Evolutionary conservation across 2,329 filamentous ascomycete genomes (phyloP).

Genomic region (Alternaria ethzedia): DNA sequence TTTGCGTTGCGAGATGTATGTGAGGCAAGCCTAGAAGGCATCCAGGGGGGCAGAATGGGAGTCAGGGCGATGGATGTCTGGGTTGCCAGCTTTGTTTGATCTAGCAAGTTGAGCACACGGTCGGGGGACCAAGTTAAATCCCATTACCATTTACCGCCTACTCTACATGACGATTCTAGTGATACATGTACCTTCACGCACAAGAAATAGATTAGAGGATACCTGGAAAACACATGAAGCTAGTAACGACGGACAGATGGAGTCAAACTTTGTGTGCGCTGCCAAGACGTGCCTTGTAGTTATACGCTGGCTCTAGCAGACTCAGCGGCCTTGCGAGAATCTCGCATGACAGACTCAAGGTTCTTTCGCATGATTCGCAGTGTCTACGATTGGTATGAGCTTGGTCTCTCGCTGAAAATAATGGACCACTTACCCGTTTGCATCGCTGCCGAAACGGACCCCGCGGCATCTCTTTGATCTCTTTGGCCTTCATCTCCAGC

Average conservation of each 20-base stretch:
- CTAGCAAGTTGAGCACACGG: background rate
- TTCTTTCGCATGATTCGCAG: constrained; percentile 4
- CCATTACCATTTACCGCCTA: background rate
- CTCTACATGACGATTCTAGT: background rate
- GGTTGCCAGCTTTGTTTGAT: constrained; percentile 27
- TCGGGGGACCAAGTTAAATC: background rate
- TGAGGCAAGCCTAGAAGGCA: constrained; percentile 22
- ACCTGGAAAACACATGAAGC: background rate
- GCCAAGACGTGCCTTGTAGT: background rate
- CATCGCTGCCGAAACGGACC: too few species aligned
- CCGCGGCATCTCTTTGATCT: too few species aligned
- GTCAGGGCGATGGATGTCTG: constrained; percentile 28
- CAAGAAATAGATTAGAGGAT: background rate
- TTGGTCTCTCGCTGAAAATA: too few species aligned
- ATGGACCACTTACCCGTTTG: too few species aligned
- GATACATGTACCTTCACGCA: background rate
- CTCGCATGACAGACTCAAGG: background rate
- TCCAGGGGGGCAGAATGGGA: constrained; percentile 19
- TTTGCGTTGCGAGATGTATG: constrained; percentile 25
- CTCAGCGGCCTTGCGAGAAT: background rate
- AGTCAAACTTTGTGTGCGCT: background rate
- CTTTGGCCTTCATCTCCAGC: too few species aligned
- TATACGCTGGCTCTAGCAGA: background rate
- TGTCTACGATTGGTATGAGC: background rate
- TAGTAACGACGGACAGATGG: background rate